Evolutionary conservation across 805 yeast genomes (phyloP).

Genomic region (Wickerhamomyces hampshirensis): DNA sequence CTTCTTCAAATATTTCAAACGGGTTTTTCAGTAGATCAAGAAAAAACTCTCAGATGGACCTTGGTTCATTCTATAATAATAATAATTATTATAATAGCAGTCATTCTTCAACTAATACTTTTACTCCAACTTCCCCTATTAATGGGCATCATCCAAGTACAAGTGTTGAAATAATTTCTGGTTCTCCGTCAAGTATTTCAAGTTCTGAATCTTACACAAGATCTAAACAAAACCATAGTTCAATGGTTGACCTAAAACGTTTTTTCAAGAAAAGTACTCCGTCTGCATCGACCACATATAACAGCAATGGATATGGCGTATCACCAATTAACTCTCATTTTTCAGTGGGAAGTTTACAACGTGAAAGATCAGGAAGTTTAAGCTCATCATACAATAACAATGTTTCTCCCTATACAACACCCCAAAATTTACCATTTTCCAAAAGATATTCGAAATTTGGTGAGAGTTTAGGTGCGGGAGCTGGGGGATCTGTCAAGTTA

Average conservation of each 20-base stretch:
- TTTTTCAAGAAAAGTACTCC: constrained; percentile 48
- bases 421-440: constrained; percentile 50
- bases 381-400: constrained; percentile 33
- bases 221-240: constrained; percentile 61
- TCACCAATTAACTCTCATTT: constrained; percentile 14
- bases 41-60: constrained; percentile 30
- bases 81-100: no score
- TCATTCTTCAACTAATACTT: no score
- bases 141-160: neutral
- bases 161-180: constrained; percentile 14
- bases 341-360: constrained; percentile 11
- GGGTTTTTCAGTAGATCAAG: constrained; percentile 42
- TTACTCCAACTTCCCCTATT: neutral
- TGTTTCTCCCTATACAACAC: constrained; percentile 33
- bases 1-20: constrained; percentile 30
- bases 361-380: constrained; percentile 24
- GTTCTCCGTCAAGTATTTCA: constrained; percentile 24
- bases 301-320: constrained; percentile 10
- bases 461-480: constrained; percentile 88
- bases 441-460: constrained; percentile 80
- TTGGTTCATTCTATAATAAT: constrained; percentile 24
- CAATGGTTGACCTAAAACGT: constrained; percentile 73
- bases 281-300: neutral
- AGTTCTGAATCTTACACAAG: constrained; percentile 28
- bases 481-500: constrained; percentile 85